Evolutionary conservation across 1,284 basidiomycete species (phyloP), one percentile per base, ranked within the genome.

Genomic region (Vanrija pseudolonga): DNA sequence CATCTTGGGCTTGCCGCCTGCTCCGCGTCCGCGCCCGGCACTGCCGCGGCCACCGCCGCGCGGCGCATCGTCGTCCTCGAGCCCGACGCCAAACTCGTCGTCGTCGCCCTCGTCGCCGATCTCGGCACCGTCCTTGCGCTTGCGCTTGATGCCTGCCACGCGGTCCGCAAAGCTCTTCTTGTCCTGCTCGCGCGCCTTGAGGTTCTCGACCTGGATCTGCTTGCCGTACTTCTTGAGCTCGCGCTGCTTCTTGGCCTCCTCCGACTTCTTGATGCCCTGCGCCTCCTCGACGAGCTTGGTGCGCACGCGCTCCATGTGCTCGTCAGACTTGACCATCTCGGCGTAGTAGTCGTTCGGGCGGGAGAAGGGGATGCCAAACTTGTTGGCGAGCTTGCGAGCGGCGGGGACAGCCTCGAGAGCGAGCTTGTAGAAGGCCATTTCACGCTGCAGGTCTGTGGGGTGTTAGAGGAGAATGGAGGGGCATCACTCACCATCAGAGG

Each of bases 211-310:
- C 77, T 94, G 90, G 20, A 98, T 92, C 77, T 97, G 91, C 76
- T 98, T 98, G 46, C 95, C 95, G 69, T 90, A 96, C 81, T 98
- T 98, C 80, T 98, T 98, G 58, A 92, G 87, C 70, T 97, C 90
- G 49, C 95, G 83, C 77, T 97, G 90, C 68, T 86, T 87, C 67
- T 90, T 85, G 69, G 92, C 94, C 53, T 91, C 88, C 71, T 98
- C 94, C 56, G 86, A 84, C 72, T 89, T 90, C 77, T 97, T 94
- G 70, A 98, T 93, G 3, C 83, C 82, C 3, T 92, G 89, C 68
- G 74, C 59, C 73, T 98, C 95, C 74, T 98, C 90, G 23, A 98
- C 82, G 32, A 98, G 79, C 32, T 88, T 85, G 66, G 93, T 88
- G 48, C 96, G 87, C 65, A 98, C 90, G 46, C 91, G 85, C 74